phyloP scores from a whole-genome alignment of 2,329 filamentous ascomycete genomes.

The Nemania serpens region DNA sequence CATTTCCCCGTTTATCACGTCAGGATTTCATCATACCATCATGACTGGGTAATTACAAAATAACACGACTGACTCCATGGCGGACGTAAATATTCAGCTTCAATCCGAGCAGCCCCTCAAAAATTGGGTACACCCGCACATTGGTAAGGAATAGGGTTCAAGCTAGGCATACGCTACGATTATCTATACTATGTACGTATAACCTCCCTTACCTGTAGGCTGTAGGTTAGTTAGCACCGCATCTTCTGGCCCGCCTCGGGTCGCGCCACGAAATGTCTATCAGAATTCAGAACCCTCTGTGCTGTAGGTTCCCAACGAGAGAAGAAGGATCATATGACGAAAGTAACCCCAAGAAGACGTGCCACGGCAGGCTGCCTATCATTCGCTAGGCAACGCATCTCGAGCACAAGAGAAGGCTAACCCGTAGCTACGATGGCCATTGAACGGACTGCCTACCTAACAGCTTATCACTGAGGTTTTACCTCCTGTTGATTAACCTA shows the following conservation, averaged over 20 bases:
- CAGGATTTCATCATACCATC: slow-evolving; percentile 19
- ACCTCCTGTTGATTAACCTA: slow-evolving; percentile 1
- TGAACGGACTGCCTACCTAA: no score
- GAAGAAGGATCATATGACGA: slow-evolving; percentile 26
- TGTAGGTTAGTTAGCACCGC: no score
- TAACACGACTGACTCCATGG: background rate
- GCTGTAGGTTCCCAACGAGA: background rate
- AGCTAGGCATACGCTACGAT: slow-evolving; percentile 10
- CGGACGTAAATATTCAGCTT: no score
- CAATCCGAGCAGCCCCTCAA: slow-evolving; percentile 4
- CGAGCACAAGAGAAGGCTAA: slow-evolving; percentile 5
- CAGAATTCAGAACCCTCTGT: background rate
- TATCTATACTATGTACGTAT: slow-evolving; percentile 3
- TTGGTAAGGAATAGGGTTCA: slow-evolving; percentile 9
- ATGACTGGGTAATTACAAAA: slow-evolving; percentile 3
- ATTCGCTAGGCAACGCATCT: slow-evolving; percentile 23
- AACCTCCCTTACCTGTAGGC: no score
- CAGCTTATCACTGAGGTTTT: background rate
- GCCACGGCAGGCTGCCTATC: slow-evolving; percentile 21
- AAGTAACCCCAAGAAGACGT: slow-evolving; percentile 8
- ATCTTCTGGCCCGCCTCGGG: no score
- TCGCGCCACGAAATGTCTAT: no score
- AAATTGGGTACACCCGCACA: slow-evolving; percentile 22
- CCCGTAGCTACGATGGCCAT: slow-evolving; percentile 1
- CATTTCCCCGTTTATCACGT: background rate